A percentile compares a stretch with the other conserved stretches of the same genome.
phyloP scores from a whole-genome alignment of 2,329 filamentous ascomycete genomes.

The Aspergillus texensis region DNA sequence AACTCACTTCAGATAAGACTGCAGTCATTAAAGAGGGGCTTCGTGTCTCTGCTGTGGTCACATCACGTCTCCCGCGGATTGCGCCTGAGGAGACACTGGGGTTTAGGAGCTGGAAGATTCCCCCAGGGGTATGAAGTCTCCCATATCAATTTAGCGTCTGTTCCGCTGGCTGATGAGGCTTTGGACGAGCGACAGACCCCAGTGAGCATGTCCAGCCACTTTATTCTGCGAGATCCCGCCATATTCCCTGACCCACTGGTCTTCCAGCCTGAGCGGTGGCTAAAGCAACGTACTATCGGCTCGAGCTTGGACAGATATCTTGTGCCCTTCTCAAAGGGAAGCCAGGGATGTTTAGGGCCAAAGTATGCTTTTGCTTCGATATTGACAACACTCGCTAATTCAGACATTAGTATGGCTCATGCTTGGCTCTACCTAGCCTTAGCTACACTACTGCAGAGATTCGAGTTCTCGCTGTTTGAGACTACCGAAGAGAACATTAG shows the following conservation, averaged over 20 bases:
- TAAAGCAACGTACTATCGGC: constrained; percentile 19
- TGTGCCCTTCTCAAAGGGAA: constrained; percentile 33
- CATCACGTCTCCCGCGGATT: constrained; percentile 23
- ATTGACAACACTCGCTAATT: background rate
- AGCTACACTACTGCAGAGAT: constrained; percentile 28
- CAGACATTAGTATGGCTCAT: constrained; percentile 14
- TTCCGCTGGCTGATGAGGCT: background rate
- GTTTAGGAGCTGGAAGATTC: constrained; percentile 22
- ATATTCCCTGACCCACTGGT: constrained; percentile 34
- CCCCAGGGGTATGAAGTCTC: constrained; percentile 17
- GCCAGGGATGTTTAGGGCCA: constrained; percentile 31
- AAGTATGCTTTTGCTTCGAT: constrained; percentile 17
- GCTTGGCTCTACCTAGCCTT: constrained; percentile 29
- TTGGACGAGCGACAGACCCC: constrained; percentile 12
- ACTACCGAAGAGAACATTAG: constrained; percentile 32
- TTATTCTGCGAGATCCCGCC: constrained; percentile 21
- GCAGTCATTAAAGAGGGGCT: constrained; percentile 35
- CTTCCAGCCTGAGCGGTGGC: constrained; percentile 37
- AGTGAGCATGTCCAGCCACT: constrained; percentile 25
- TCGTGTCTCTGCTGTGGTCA: constrained; percentile 22
- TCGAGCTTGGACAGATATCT: constrained; percentile 25
- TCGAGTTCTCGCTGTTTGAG: constrained; percentile 31
- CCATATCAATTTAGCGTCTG: background rate
- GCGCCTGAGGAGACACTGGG: constrained; percentile 19
- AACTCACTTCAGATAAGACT: constrained; percentile 11